Evolutionary conservation across 1,284 basidiomycete genomes (phyloP).

Genomic region (Takashimella tepidaria): DNA sequence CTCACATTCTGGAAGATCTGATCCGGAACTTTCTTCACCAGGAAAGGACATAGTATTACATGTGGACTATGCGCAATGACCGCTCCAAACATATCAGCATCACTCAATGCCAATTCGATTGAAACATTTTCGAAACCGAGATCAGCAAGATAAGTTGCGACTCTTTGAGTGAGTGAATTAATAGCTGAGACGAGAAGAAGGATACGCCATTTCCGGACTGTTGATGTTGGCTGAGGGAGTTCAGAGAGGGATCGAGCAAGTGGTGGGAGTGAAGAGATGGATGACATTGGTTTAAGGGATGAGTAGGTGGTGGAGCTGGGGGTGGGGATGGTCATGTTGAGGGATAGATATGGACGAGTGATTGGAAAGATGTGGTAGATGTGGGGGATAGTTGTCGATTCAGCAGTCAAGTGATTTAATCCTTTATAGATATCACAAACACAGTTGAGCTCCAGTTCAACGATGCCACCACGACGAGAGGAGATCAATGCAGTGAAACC

Average conservation of each 20-base stretch:
- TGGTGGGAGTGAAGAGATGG: conserved; percentile 9
- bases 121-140: conserved; percentile 44
- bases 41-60: conserved; percentile 50
- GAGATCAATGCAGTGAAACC: too few species aligned
- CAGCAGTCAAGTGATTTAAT: neutral
- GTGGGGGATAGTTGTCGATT: neutral
- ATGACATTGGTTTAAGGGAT: neutral
- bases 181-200: conserved; percentile 49
- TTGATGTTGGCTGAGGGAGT: conserved; percentile 15
- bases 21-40: conserved; percentile 49
- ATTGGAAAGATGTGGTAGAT: neutral
- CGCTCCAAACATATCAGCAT: conserved; percentile 47
- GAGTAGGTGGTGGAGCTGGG: neutral
- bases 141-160: conserved; percentile 42
- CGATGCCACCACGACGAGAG: too few species aligned
- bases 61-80: conserved; percentile 45
- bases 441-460: too few species aligned
- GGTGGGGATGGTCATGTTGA: neutral
- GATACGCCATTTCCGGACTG: conserved; percentile 33
- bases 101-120: conserved; percentile 46
- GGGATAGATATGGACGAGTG: neutral
- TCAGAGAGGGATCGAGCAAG: conserved; percentile 19
- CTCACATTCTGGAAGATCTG: conserved; percentile 44
- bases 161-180: conserved; percentile 49
- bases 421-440: too few species aligned